These are phyloP conservation scores for Kwoniella heveanensis DNA, from an alignment of 768 basidiomycete species.

Conservation along the genomic window DNA sequence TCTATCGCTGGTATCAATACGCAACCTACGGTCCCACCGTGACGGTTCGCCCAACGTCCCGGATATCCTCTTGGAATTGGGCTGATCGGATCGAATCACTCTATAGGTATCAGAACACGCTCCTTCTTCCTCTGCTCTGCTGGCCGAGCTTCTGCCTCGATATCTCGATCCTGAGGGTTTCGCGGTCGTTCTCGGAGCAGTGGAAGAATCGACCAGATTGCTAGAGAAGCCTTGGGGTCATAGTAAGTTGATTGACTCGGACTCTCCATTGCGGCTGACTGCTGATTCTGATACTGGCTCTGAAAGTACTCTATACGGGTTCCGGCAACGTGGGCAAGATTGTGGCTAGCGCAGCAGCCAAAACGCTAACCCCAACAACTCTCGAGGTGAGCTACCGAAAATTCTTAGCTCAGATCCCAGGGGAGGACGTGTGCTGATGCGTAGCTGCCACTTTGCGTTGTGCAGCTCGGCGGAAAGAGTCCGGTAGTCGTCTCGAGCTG, in stretches of 20 bases:
- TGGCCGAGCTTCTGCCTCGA: constrained; percentile 44
- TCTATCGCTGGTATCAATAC: neutral
- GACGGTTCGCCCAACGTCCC: no score
- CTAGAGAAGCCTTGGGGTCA: constrained; percentile 55
- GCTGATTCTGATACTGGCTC: no score
- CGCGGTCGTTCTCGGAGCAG: constrained; percentile 48
- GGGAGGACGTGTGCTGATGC: neutral
- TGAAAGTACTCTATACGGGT: constrained; percentile 57
- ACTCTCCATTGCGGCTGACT: no score
- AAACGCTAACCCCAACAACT: constrained; percentile 53
- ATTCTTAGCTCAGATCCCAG: no score
- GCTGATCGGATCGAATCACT: no score
- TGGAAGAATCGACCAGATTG: constrained; percentile 45
- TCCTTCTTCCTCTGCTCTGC: constrained; percentile 42
- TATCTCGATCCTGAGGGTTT: constrained; percentile 53
- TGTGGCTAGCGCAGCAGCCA: constrained; percentile 53
- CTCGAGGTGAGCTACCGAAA: constrained; percentile 47
- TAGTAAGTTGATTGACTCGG: constrained; percentile 41
- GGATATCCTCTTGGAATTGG: no score
- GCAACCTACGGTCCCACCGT: no score
- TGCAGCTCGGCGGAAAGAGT: constrained; percentile 55
- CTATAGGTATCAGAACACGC: constrained; percentile 53
- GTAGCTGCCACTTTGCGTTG: neutral
- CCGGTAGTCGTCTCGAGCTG: constrained; percentile 51
- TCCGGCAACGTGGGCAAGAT: constrained; percentile 49